Conservation (phyloP, 108 stramenopile species). For the Conticribra guillardii region DNA sequence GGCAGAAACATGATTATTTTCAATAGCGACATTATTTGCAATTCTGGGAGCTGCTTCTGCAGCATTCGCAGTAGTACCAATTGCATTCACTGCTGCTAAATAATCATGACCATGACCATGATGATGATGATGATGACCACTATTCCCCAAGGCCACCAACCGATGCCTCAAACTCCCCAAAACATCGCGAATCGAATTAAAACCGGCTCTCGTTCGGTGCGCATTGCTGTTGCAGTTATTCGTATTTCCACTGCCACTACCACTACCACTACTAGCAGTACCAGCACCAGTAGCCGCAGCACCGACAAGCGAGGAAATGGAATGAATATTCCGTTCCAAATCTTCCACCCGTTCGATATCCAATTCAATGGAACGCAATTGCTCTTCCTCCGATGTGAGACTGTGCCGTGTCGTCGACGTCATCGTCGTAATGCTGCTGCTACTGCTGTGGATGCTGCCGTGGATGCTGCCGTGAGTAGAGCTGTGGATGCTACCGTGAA, state of each 20-base stretch:
- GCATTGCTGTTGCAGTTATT: not conserved
- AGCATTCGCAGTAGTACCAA: no score
- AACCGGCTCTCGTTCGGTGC: constrained; percentile 46
- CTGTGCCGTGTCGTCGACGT: not conserved
- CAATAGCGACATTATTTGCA: no score
- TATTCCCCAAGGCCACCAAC: constrained; percentile 17
- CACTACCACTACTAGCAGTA: not conserved
- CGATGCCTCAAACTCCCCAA: constrained; percentile 55
- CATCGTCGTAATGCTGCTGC: not conserved
- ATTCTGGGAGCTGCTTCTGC: no score
- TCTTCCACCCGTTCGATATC: constrained; percentile 9
- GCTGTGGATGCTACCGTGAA: not conserved
- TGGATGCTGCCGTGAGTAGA: not conserved
- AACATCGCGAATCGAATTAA: constrained; percentile 61
- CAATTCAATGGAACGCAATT: constrained; percentile 20
- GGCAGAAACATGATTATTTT: no score
- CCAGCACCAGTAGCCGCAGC: not conserved
- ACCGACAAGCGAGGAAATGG: not conserved
- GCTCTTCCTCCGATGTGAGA: constrained; percentile 6
- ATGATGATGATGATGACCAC: not conserved
- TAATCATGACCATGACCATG: not conserved
- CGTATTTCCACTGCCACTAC: not conserved
- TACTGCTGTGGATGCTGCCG: not conserved
- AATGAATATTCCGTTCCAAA: no score
- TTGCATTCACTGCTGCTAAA: not conserved